Evolutionary conservation across 768 basidiomycete species (phyloP).

Genomic region (Pleurotus salmoneostramineus): DNA sequence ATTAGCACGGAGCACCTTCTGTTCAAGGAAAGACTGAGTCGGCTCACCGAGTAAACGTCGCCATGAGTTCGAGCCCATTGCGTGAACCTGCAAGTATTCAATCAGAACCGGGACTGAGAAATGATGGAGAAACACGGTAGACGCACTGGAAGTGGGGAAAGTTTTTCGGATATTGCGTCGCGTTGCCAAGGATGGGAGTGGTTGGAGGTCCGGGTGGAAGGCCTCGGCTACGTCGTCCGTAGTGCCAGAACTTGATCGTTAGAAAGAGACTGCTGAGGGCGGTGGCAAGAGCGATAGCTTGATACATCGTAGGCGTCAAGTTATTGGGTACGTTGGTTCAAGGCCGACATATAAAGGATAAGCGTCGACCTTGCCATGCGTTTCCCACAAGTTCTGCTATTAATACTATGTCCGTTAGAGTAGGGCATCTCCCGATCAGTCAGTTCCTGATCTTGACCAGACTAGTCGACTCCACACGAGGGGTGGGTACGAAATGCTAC

Average conservation of each 20-base stretch:
- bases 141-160: conserved; percentile 3
- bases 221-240: conserved; percentile 10
- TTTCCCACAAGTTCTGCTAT: no score
- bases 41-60: conserved; percentile 11
- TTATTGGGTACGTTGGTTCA: no score
- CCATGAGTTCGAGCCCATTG: conserved; percentile 14
- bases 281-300: background rate
- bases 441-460: no score
- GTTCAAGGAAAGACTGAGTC: background rate
- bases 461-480: no score
- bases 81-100: conserved; percentile 6
- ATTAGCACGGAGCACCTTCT: background rate
- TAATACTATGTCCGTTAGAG: no score
- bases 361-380: no score
- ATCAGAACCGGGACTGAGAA: conserved; percentile 8
- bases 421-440: no score
- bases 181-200: conserved; percentile 18
- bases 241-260: background rate
- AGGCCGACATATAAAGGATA: no score
- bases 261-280: background rate
- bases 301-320: background rate
- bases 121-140: background rate
- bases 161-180: conserved; percentile 16
- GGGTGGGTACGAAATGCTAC: no score
- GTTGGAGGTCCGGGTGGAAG: conserved; percentile 22